Base-by-base conservation (phyloP, 2,329 filamentous ascomycete species). In the Sclerotinia trifoliorum region DNA sequence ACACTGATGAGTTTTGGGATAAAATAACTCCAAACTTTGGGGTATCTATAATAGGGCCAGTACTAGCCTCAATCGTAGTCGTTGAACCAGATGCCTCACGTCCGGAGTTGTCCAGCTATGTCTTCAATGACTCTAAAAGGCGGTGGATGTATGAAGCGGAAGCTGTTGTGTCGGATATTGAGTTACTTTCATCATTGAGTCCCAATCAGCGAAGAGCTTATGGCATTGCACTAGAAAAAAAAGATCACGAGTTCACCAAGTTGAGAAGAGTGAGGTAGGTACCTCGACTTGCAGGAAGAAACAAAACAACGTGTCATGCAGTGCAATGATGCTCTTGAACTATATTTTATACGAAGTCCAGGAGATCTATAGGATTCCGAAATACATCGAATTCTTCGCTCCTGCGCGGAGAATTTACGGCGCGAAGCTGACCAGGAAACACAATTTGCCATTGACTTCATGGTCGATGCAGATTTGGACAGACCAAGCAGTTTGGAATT, bases 61-160 rank as follows among this genome's bases (percentile, higher is more conserved):
- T n/a, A 54, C 61, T 49, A 64, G 61, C 61, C 29, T 24, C 61
- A 42, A 5, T 64, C 19, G 5, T 39, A 13, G 58, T 62, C 5
- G n/a, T 62, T 35, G 46, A 62, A 35, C 44, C 58, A 62, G 46
- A 62, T 10, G 3, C 29, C 44, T 15, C n/a, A 19, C 58, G 29
- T 13, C 60, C 46, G n/a, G 60, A 62, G 26, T 39, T 51, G 8
- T 62, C 29, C 17, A 51, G 0, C 21, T 62, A 51, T 26, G 32
- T 62, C n/a, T 62, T 39, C 60, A 62, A 62, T 35, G n/a, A 62
- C 19, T 51, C 60, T 11, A 24, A 51, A 51, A 51, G 46, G 26
- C 11, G 1, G 21, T 62, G 60, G 29, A 62, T 62, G 60, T 39
- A 24, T 15, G 48, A 35, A 5, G 46, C 39, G 21, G 46, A 62